These are phyloP conservation scores for Phlyctochytrium arcticum DNA, from an alignment of 192 early-diverging fungal genomes.

Conservation along the genomic window DNA sequence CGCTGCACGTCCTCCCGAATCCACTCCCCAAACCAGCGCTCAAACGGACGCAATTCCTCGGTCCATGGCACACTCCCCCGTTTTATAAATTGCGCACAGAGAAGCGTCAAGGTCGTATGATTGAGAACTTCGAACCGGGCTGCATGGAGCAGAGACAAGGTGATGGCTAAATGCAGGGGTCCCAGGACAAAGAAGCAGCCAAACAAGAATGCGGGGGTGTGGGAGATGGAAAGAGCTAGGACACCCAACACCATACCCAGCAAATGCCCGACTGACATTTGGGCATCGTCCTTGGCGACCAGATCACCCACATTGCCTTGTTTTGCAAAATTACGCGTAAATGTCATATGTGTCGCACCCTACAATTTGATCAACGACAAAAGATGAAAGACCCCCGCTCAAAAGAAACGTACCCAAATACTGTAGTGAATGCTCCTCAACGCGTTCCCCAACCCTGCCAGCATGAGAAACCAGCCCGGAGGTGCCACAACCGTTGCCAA, in stretches of 20 bases:
- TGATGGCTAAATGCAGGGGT: slow-evolving; percentile 55
- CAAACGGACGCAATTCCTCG: slow-evolving; percentile 34
- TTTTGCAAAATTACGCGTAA: slow-evolving; percentile 63
- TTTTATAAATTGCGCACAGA: slow-evolving; percentile 48
- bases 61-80: slow-evolving; percentile 39
- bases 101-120: slow-evolving; percentile 52
- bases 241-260: slow-evolving; percentile 59
- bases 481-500: slow-evolving; percentile 53
- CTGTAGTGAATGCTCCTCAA: slow-evolving; percentile 61
- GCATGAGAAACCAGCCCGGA: slow-evolving; percentile 45
- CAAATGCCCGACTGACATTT: slow-evolving; percentile 65
- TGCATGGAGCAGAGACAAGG: slow-evolving; percentile 48
- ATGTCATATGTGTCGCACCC: slow-evolving; percentile 66
- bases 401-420: slow-evolving; percentile 41
- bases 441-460: slow-evolving; percentile 57
- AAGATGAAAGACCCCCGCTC: not conserved
- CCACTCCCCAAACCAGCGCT: slow-evolving; percentile 63
- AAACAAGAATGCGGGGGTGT: slow-evolving; percentile 54
- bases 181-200: slow-evolving; percentile 46
- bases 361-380: not conserved
- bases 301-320: slow-evolving; percentile 71
- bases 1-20: slow-evolving; percentile 19
- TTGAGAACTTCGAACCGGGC: slow-evolving; percentile 67
- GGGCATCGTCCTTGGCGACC: slow-evolving; percentile 68
- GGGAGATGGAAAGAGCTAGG: slow-evolving; percentile 48